Evolutionary conservation across 108 stramenopile species (phyloP), one percentile per base, ranked within the genome.

Genomic region (Epipyxis sp.): DNA sequence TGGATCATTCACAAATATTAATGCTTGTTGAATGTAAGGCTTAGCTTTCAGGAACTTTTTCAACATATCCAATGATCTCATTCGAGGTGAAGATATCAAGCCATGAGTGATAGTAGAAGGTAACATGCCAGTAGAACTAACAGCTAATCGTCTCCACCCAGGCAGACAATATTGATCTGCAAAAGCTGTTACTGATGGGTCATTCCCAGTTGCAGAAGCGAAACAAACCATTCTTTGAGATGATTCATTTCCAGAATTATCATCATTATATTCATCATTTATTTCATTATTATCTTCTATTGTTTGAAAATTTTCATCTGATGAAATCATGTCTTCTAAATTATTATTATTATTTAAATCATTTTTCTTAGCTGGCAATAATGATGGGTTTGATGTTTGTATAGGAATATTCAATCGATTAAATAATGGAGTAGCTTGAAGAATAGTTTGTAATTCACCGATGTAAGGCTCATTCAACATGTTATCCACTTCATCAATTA

Each of bases 1-100:
- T 46, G 81, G 80, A 43, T 84, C 83, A 65, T 84, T 81, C 34
- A 84, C 83, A 50, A 84, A 84, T 34, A 84, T 79, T 67, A 84
- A 72, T 27, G 79, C 81, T 44, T 78, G 69, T 78, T 84, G 81
- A 1, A 81, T 78, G 80, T 79, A 77, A 32, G 83, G 83, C 45
- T 81, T 40, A 30, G 80, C 78, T 78, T 81, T 69, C 44, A 84
- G 32, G 27, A 84, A 27, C 39, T 81, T 59, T 42, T 78, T 78
- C n/a, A 84, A 78, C 25, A 74, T 65, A 40, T 84, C 83, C 39
- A 84, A 79, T 78, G 79, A 81, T 10, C 78, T 81, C 41, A 83
- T 81, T 77, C 82, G 77, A 13, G 30, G 13, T 6, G 30, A 65
- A 10, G 35, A 29, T 16, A 65, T 29, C 13, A 65, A 10, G 34